These are phyloP conservation scores for Candida buenavistaensis DNA, from an alignment of 1,139 yeast genomes.

Conservation along the genomic window DNA sequence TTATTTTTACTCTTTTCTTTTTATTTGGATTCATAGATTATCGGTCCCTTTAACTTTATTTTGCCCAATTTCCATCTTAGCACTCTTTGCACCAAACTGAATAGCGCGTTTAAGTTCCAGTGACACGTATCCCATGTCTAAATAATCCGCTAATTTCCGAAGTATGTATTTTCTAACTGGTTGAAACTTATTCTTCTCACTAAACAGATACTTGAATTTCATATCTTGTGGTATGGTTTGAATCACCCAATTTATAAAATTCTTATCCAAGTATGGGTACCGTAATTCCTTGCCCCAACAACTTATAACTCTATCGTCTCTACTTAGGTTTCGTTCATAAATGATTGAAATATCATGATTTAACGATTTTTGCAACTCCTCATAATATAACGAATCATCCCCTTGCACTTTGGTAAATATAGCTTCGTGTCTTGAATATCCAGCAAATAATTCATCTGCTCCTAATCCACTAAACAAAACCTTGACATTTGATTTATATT, in stretches of 20 bases:
- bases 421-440: conserved; percentile 77
- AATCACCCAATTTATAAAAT: conserved; percentile 55
- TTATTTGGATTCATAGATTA: conserved; percentile 16
- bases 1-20: not conserved
- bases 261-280: conserved; percentile 79
- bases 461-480: conserved; percentile 93
- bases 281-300: conserved; percentile 89
- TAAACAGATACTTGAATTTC: conserved; percentile 40
- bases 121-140: conserved; percentile 58
- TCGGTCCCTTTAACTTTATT: conserved; percentile 69
- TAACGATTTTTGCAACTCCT: conserved; percentile 47
- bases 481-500: conserved; percentile 54
- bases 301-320: conserved; percentile 88
- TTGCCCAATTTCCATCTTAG: conserved; percentile 81
- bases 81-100: conserved; percentile 94
- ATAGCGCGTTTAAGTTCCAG: conserved; percentile 90
- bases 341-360: conserved; percentile 69
- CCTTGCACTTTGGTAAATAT: conserved; percentile 35
- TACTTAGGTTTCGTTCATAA: conserved; percentile 75
- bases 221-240: conserved; percentile 49
- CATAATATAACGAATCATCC: conserved; percentile 22
- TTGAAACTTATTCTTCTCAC: conserved; percentile 27
- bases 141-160: conserved; percentile 55
- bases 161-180: conserved; percentile 61
- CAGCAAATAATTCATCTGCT: conserved; percentile 94